These are phyloP conservation scores for Pseudonitzschia delicatissima DNA, from an alignment of 108 stramenopile species.

Conservation along the genomic window DNA sequence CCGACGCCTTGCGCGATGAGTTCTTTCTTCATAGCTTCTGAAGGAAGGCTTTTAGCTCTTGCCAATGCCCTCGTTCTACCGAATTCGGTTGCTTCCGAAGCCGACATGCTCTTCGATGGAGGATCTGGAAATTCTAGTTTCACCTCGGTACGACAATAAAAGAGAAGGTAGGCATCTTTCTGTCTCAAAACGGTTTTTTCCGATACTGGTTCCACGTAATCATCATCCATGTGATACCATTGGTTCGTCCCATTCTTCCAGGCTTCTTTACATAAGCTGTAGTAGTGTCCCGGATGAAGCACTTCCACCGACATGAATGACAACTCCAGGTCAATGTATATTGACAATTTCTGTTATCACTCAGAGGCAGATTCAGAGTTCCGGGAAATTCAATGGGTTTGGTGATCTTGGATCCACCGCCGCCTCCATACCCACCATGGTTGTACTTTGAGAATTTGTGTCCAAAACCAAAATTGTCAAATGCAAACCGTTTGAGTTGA, in stretches of 20 bases:
- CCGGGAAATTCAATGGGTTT: constrained; percentile 75
- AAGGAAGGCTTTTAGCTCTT: constrained; percentile 31
- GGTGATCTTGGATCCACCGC: constrained; percentile 61
- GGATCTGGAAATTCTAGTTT: constrained; percentile 72
- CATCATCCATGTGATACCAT: constrained; percentile 85
- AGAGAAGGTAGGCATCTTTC: constrained; percentile 75
- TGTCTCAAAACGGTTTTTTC: constrained; percentile 72
- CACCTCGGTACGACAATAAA: constrained; percentile 77
- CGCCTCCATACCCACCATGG: constrained; percentile 32
- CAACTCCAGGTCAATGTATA: constrained; percentile 67
- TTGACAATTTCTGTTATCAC: constrained; percentile 67
- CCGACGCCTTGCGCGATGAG: not conserved
- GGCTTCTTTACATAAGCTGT: constrained; percentile 74
- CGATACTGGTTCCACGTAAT: constrained; percentile 65
- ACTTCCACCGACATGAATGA: constrained; percentile 80
- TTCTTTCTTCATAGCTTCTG: not conserved
- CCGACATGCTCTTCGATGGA: constrained; percentile 40
- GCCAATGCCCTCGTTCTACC: constrained; percentile 35
- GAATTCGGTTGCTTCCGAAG: constrained; percentile 45
- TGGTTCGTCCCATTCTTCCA: constrained; percentile 27
- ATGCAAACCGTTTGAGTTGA: constrained; percentile 94
- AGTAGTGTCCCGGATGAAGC: constrained; percentile 80
- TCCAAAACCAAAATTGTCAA: constrained; percentile 52
- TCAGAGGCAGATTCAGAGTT: constrained; percentile 65
- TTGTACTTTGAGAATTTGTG: not conserved